These are phyloP conservation scores for Metschnikowia similis DNA, from an alignment of 805 yeast genomes.

Conservation along the genomic window DNA sequence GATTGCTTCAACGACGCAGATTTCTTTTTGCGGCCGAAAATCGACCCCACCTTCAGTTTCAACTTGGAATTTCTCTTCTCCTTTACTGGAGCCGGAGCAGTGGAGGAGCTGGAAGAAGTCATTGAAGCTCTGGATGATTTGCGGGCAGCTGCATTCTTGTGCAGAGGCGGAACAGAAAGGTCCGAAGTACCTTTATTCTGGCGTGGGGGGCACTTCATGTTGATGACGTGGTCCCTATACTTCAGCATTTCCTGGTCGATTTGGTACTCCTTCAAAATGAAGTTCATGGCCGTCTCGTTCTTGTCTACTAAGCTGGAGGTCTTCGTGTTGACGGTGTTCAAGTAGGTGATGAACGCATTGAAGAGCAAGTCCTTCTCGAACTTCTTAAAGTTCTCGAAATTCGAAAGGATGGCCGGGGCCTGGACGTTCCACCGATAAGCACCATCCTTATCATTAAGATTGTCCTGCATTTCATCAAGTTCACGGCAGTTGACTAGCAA, in stretches of 20 bases:
- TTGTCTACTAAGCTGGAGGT: constrained; percentile 22
- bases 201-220: constrained; percentile 13
- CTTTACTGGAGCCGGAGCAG: constrained; percentile 20
- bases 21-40: constrained; percentile 59
- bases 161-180: not conserved
- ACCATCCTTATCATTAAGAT: constrained; percentile 27
- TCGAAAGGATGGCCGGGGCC: constrained; percentile 73
- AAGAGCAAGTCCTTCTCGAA: constrained; percentile 52
- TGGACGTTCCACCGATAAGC: constrained; percentile 68
- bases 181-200: not conserved
- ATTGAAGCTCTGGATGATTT: constrained; percentile 5
- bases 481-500: constrained; percentile 46
- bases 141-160: not conserved
- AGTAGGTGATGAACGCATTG: constrained; percentile 62
- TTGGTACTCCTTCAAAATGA: constrained; percentile 48
- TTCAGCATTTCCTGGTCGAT: constrained; percentile 34
- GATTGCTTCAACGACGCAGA: constrained; percentile 23
- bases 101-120: constrained; percentile 13
- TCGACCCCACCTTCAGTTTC: constrained; percentile 71
- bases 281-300: constrained; percentile 64
- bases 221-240: constrained; percentile 32
- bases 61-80: constrained; percentile 40
- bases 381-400: constrained; percentile 68
- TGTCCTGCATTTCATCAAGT: constrained; percentile 35
- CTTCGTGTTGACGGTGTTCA: constrained; percentile 31